phyloP scores from a whole-genome alignment of 129 eudicot species.

The Chrysanthemum seticuspe region DNA sequence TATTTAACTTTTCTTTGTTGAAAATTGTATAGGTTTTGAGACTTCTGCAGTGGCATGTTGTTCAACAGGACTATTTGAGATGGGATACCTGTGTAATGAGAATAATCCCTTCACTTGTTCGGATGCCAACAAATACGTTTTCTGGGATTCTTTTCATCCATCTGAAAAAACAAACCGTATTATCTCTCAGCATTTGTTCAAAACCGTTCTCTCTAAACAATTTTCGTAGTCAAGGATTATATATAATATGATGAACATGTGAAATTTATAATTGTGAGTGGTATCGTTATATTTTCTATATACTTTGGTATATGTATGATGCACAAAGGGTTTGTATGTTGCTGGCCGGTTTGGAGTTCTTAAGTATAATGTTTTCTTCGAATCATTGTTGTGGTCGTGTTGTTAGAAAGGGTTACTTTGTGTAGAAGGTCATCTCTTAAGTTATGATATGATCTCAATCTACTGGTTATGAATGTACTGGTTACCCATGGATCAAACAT shows the following conservation, averaged over 20 bases:
- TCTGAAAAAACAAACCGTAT: slow-evolving; percentile 56
- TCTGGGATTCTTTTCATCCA: slow-evolving; percentile 92
- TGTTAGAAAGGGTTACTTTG: too few species aligned
- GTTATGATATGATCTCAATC: too few species aligned
- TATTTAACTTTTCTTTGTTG: neutral
- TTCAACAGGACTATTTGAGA: slow-evolving; percentile 70
- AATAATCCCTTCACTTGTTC: slow-evolving; percentile 62
- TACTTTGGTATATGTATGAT: slow-evolving; percentile 7
- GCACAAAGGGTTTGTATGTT: slow-evolving; percentile 15
- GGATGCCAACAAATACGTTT: slow-evolving; percentile 64
- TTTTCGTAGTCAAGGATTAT: neutral
- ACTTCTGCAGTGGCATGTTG: slow-evolving; percentile 65
- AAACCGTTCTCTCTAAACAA: slow-evolving; percentile 31
- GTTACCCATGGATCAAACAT: too few species aligned
- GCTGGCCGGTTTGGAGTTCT: neutral
- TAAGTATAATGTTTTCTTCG: neutral
- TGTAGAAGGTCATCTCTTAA: too few species aligned
- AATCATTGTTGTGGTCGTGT: too few species aligned
- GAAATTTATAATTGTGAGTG: neutral
- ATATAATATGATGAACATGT: neutral
- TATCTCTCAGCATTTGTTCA: slow-evolving; percentile 48
- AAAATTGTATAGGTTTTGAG: slow-evolving; percentile 54
- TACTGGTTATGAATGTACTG: too few species aligned
- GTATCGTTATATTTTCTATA: neutral
- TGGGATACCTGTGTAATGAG: slow-evolving; percentile 67